Evolutionary conservation across 2,329 filamentous ascomycete species (phyloP).

Genomic region (Penicillium digitatum): DNA sequence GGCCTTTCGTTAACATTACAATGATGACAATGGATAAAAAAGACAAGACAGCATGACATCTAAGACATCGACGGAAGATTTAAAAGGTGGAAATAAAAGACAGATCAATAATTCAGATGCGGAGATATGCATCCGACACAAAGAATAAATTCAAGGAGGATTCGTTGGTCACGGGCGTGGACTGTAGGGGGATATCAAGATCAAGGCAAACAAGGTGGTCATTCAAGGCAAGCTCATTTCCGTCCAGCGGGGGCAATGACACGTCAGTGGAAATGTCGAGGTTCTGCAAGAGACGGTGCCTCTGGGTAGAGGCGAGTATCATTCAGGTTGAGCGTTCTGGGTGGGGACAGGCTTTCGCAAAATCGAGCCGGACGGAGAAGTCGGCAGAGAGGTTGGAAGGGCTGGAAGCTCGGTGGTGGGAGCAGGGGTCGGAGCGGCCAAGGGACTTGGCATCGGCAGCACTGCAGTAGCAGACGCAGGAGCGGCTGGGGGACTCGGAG

Average conservation of each 20-base stretch:
- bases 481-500: background rate
- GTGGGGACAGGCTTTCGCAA: constrained; percentile 56
- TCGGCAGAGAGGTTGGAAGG: constrained; percentile 40
- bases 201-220: constrained; percentile 4
- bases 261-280: constrained; percentile 6
- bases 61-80: constrained; percentile 10
- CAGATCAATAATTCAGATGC: background rate
- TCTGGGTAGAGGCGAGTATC: constrained; percentile 6
- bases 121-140: constrained; percentile 1
- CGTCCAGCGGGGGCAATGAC: constrained; percentile 17
- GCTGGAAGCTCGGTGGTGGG: constrained; percentile 41
- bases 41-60: background rate
- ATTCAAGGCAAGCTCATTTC: constrained; percentile 16
- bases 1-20: constrained; percentile 3
- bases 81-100: background rate
- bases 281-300: constrained; percentile 1
- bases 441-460: constrained; percentile 26
- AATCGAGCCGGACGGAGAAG: constrained; percentile 39
- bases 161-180: constrained; percentile 22
- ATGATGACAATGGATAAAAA: background rate
- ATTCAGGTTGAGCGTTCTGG: constrained; percentile 34
- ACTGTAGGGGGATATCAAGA: constrained; percentile 5
- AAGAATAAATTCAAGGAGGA: constrained; percentile 5
- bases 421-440: constrained; percentile 22
- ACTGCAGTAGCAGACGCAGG: constrained; percentile 10